Conservation (phyloP, 2,329 filamentous ascomycete species). For the Monilinia fructicola region DNA sequence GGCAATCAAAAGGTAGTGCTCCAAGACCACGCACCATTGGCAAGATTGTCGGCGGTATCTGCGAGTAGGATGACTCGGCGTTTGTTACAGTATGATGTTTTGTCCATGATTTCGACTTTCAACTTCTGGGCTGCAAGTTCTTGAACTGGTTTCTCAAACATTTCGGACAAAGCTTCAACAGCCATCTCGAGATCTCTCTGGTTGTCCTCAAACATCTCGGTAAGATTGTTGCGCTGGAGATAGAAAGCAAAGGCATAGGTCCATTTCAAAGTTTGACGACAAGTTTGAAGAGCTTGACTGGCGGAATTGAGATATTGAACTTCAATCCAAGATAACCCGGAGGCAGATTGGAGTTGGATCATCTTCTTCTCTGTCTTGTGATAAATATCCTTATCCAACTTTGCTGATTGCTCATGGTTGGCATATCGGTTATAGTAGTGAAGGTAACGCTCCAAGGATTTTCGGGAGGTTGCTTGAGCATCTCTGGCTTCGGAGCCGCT, state of each 20-base stretch:
- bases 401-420: slow-evolving; percentile 97
- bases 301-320: slow-evolving; percentile 95
- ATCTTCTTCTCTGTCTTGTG: slow-evolving; percentile 99
- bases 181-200: slow-evolving; percentile 98
- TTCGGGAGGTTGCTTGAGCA: slow-evolving; percentile 85
- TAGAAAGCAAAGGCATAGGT: slow-evolving; percentile 99
- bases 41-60: slow-evolving; percentile 89
- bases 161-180: slow-evolving; percentile 93
- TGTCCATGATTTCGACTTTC: slow-evolving; percentile 98
- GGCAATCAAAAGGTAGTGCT: slow-evolving; percentile 18
- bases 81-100: slow-evolving; percentile 95
- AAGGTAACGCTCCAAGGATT: slow-evolving; percentile 91
- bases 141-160: slow-evolving; percentile 96
- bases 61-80: slow-evolving; percentile 84
- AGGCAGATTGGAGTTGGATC: slow-evolving; percentile 89
- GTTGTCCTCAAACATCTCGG: slow-evolving; percentile 97
- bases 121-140: slow-evolving; percentile 84
- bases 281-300: slow-evolving; percentile 90
- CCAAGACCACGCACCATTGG: slow-evolving; percentile 64
- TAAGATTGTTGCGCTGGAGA: slow-evolving; percentile 90
- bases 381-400: slow-evolving; percentile 93
- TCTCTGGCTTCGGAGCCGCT: slow-evolving; percentile 87
- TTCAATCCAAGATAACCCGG: slow-evolving; percentile 98
- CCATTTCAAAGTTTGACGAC: slow-evolving; percentile 98
- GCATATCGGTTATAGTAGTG: slow-evolving; percentile 99